phyloP scores from a whole-genome alignment of 805 yeast genomes.

The Wickerhamomyces ciferrii region DNA sequence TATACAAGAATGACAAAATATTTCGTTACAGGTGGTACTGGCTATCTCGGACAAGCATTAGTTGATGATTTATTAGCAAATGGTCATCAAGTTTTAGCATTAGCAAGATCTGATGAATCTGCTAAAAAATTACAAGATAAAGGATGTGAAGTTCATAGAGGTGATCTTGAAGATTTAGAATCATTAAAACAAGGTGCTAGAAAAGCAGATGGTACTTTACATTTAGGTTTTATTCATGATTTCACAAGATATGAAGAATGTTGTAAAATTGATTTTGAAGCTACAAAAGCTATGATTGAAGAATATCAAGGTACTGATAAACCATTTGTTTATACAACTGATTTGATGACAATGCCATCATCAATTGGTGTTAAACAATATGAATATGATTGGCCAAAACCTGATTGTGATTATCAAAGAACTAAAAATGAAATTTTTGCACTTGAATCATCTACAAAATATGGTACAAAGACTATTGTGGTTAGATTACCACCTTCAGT shows the following conservation, averaged over 20 bases:
- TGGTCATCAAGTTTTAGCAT: slow-evolving; percentile 23
- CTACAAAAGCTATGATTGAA: slow-evolving; percentile 22
- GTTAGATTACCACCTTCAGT: slow-evolving; percentile 28
- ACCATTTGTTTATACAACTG: slow-evolving; percentile 22
- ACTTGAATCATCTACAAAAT: slow-evolving; percentile 5
- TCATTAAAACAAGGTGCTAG: slow-evolving; percentile 20
- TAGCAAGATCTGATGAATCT: slow-evolving; percentile 25
- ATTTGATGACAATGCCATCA: slow-evolving; percentile 8
- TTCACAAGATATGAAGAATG: slow-evolving; percentile 15
- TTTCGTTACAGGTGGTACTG: slow-evolving; percentile 28
- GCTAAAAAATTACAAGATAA: slow-evolving; percentile 16
- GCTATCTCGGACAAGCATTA: slow-evolving; percentile 23
- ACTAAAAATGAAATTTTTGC: slow-evolving; percentile 9
- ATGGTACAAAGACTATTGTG: slow-evolving; percentile 16
- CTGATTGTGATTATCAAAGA: slow-evolving; percentile 5
- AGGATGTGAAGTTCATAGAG: slow-evolving; percentile 21
- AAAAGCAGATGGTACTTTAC: slow-evolving; percentile 30
- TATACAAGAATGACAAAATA: slow-evolving; percentile 7
- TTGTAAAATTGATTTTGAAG: slow-evolving; percentile 21
- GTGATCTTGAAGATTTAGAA: slow-evolving; percentile 24
- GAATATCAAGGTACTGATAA: slow-evolving; percentile 25
- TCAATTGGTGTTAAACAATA: slow-evolving; percentile 5
- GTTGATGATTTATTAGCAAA: slow-evolving; percentile 11
- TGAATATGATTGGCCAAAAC: slow-evolving; percentile 6
- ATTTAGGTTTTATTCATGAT: slow-evolving; percentile 30